Percentiles rank a stretch among this genome's conserved stretches.
phyloP scores from a whole-genome alignment of 345 rosid genomes.

The Syzygium grande region DNA sequence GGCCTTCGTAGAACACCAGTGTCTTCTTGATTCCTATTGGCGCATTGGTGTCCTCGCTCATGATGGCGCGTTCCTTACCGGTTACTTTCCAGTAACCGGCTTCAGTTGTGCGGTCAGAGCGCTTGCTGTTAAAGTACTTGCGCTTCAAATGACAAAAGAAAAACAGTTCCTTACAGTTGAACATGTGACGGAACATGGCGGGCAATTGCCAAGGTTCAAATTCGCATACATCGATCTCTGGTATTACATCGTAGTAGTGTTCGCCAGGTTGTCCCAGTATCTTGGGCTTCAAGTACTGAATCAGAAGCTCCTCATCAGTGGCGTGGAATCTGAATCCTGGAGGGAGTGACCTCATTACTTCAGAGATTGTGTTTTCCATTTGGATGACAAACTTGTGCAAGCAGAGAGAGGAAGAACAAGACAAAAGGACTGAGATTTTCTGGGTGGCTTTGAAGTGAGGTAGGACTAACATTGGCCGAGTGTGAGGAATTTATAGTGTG shows the following conservation, averaged over 20 bases:
- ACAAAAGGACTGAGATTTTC: neutral
- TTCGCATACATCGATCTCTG: conserved; percentile 19
- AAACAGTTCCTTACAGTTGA: conserved; percentile 19
- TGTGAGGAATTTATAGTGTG: neutral
- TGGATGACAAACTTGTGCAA: neutral
- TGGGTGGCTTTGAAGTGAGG: neutral
- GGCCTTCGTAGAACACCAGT: conserved; percentile 22
- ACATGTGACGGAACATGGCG: neutral
- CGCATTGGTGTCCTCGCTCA: neutral
- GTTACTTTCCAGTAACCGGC: conserved; percentile 56
- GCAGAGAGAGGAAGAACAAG: neutral
- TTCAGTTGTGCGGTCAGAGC: conserved; percentile 11
- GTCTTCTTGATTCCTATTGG: conserved; percentile 31
- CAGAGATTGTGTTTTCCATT: neutral
- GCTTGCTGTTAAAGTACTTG: conserved; percentile 11
- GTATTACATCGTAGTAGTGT: neutral
- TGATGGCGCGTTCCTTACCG: conserved; percentile 12
- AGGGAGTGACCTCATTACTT: neutral
- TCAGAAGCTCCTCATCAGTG: conserved; percentile 30
- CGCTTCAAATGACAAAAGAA: conserved; percentile 25
- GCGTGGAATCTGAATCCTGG: conserved; percentile 41
- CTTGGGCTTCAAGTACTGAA: conserved; percentile 20
- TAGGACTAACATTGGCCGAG: neutral
- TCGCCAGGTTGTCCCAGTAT: conserved; percentile 1
- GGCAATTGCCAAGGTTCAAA: conserved; percentile 46